A percentile compares a stretch with the other conserved stretches of the same genome.
phyloP scores from a whole-genome alignment of 306 rosid species.

The Fragaria iinumae region DNA sequence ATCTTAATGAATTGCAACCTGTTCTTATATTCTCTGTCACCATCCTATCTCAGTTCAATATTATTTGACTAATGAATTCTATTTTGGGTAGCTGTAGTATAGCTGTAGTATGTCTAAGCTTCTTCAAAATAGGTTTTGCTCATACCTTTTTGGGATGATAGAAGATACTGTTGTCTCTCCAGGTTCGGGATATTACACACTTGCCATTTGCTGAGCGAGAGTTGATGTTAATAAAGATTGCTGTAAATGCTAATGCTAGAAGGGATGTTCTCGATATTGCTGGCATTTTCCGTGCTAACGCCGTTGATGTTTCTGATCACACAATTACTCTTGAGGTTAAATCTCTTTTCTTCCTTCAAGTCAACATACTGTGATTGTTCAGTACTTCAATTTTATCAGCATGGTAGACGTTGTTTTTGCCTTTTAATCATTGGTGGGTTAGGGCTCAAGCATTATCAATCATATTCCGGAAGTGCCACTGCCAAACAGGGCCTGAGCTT shows the following conservation, averaged over 20 bases:
- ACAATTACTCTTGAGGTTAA: slow-evolving; percentile 58
- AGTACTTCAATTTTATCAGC: slow-evolving; percentile 3
- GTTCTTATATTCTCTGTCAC: neutral
- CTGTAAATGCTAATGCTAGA: slow-evolving; percentile 51
- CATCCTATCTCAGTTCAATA: neutral
- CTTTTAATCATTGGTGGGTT: neutral
- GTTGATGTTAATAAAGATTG: slow-evolving; percentile 55
- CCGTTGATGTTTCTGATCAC: slow-evolving; percentile 62
- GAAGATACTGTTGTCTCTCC: slow-evolving; percentile 23
- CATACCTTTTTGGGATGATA: slow-evolving; percentile 6
- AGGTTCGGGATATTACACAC: slow-evolving; percentile 51
- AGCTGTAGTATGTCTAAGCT: neutral
- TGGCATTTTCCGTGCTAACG: slow-evolving; percentile 57
- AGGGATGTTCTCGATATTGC: slow-evolving; percentile 63
- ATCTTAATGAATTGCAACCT: neutral
- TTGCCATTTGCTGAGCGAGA: slow-evolving; percentile 58
- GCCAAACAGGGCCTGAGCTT: neutral
- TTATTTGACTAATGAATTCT: neutral
- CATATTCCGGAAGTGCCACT: neutral
- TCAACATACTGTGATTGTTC: slow-evolving; percentile 9
- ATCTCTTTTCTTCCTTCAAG: slow-evolving; percentile 6
- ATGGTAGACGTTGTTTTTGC: neutral
- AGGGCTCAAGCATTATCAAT: neutral
- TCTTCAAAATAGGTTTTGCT: neutral
- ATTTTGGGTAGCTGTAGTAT: neutral